Conservation (phyloP, 1,284 basidiomycete genomes). For the Ganoderma lucidum region DNA sequence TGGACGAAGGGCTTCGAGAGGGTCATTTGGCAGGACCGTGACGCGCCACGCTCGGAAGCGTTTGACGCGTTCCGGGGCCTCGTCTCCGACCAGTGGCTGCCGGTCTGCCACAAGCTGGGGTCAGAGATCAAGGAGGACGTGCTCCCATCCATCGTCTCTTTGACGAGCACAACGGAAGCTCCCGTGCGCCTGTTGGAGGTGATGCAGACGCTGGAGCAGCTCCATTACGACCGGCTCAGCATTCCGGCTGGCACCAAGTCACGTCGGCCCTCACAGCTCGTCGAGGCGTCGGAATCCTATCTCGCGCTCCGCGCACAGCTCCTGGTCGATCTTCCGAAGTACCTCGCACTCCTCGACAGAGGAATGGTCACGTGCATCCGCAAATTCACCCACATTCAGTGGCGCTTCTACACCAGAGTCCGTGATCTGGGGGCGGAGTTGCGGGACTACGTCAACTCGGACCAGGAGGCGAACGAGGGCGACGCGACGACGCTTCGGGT, state of each 20-base stretch:
- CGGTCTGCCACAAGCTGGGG: slow-evolving; percentile 55
- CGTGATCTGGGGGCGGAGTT: no score
- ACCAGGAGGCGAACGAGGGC: no score
- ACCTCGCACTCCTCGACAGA: slow-evolving; percentile 62
- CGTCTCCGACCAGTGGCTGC: slow-evolving; percentile 59
- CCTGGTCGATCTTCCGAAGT: slow-evolving; percentile 69
- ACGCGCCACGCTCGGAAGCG: slow-evolving; percentile 61
- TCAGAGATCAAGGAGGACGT: slow-evolving; percentile 58
- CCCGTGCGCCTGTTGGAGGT: slow-evolving; percentile 72
- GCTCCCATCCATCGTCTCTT: slow-evolving; percentile 59
- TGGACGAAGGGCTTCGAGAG: slow-evolving; percentile 73
- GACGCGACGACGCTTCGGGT: no score
- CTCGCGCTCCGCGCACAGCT: slow-evolving; percentile 76
- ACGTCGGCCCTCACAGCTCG: slow-evolving; percentile 55
- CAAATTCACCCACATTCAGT: slow-evolving; percentile 63
- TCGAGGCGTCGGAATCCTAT: slow-evolving; percentile 75
- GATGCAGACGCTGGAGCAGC: slow-evolving; percentile 73
- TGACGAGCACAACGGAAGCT: slow-evolving; percentile 63
- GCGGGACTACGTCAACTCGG: no score
- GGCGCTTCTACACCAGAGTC: slow-evolving; percentile 54
- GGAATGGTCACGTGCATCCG: slow-evolving; percentile 61
- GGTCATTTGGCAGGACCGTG: slow-evolving; percentile 67
- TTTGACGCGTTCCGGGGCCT: slow-evolving; percentile 75
- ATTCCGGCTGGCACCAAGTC: no score
- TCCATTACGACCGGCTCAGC: slow-evolving; percentile 55